Percentiles rank a stretch among this genome's conserved stretches.
Conservation (phyloP, 1,284 basidiomycete genomes). For the Leccinum solheimii region DNA sequence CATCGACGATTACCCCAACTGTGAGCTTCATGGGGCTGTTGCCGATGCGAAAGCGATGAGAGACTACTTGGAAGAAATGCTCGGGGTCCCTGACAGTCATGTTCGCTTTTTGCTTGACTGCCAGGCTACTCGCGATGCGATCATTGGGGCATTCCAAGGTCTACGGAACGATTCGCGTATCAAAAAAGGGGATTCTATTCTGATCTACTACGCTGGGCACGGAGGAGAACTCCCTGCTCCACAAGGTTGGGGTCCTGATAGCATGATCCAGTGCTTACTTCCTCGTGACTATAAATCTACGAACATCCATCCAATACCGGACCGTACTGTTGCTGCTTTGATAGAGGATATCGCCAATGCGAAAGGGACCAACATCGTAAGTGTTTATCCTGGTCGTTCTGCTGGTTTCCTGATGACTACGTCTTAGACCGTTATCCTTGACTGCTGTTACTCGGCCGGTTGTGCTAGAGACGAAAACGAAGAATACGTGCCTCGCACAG, state of each 20-base stretch:
- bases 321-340: conserved; percentile 56
- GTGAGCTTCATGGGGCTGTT: conserved; percentile 57
- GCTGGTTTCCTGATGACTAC: not conserved
- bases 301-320: conserved; percentile 43
- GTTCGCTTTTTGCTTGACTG: conserved; percentile 52
- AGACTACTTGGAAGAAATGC: conserved; percentile 49
- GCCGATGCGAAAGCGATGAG: conserved; percentile 55
- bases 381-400: not conserved
- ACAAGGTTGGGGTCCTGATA: conserved; percentile 42
- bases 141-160: conserved; percentile 52
- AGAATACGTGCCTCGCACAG: conserved; percentile 40
- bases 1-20: conserved; percentile 55
- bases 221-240: conserved; percentile 54
- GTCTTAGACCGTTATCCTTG: conserved; percentile 50
- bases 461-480: conserved; percentile 38
- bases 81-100: conserved; percentile 54
- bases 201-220: conserved; percentile 66
- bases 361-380: conserved; percentile 60
- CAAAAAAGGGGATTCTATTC: conserved; percentile 53
- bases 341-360: conserved; percentile 46
- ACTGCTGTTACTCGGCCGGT: conserved; percentile 55
- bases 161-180: conserved; percentile 56
- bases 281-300: conserved; percentile 54
- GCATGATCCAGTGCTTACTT: conserved; percentile 54
- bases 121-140: conserved; percentile 53